Evolutionary conservation across 495 filamentous ascomycete species (phyloP).

Genomic region (Aspergillus steynii): DNA sequence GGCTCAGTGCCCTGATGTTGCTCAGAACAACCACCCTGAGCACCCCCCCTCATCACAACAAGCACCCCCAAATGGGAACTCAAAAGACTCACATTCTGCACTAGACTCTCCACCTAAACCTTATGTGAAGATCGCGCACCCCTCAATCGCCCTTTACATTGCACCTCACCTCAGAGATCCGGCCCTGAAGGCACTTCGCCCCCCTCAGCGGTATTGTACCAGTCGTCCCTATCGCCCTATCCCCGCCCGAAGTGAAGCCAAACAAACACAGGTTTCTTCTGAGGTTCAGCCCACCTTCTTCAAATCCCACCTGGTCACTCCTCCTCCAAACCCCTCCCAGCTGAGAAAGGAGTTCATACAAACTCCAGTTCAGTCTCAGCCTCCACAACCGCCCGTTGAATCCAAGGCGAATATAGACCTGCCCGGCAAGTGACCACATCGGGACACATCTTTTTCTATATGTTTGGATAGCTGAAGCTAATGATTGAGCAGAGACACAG

Average conservation of each 20-base stretch:
- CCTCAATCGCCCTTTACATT: background rate
- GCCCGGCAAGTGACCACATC: background rate
- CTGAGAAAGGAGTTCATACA: background rate
- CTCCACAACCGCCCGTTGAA: background rate
- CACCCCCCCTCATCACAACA: background rate
- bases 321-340: background rate
- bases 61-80: background rate
- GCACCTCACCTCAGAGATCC: slow-evolving; percentile 3
- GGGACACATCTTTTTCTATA: background rate
- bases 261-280: background rate
- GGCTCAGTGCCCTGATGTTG: background rate
- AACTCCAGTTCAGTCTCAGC: background rate
- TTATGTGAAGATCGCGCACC: background rate
- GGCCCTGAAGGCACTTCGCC: background rate
- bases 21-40: no score
- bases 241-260: background rate
- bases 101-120: background rate
- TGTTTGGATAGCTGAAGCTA: background rate
- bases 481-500: background rate
- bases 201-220: background rate
- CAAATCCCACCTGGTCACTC: background rate
- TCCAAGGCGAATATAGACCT: background rate
- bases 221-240: background rate
- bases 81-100: background rate
- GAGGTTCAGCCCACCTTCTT: background rate